phyloP scores from a whole-genome alignment of 305 asterid species.

The Plantago rigida region DNA sequence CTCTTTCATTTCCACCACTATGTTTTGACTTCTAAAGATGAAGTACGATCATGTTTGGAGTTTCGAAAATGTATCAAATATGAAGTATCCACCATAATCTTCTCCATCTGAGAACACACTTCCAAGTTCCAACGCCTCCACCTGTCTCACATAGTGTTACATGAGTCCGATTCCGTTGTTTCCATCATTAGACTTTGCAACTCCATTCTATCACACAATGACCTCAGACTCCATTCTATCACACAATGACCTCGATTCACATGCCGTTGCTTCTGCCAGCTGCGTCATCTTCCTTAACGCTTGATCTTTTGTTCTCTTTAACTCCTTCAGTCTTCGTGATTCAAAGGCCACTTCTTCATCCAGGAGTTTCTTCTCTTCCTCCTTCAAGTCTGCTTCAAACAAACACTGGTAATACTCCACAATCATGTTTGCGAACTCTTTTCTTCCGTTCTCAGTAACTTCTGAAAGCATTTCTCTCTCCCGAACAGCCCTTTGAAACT shows the following conservation, averaged over 20 bases:
- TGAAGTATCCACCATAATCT: too few relatives aligned
- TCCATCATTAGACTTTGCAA: too few relatives aligned
- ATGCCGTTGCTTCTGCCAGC: constrained; percentile 38
- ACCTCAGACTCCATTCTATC: constrained; percentile 63
- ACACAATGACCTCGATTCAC: constrained; percentile 40
- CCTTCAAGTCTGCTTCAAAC: constrained; percentile 57
- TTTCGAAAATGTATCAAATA: too few relatives aligned
- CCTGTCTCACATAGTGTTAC: too few relatives aligned
- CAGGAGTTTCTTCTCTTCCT: constrained; percentile 51
- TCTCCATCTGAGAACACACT: too few relatives aligned
- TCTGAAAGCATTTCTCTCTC: constrained; percentile 60
- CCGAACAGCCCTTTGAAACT: constrained; percentile 34
- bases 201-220: too few relatives aligned
- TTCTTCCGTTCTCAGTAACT: constrained; percentile 42
- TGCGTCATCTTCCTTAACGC: constrained; percentile 37
- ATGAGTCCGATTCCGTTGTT: too few relatives aligned
- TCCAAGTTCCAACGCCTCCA: too few relatives aligned
- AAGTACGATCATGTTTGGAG: too few relatives aligned
- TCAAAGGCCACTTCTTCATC: constrained; percentile 44
- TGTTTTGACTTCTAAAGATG: too few relatives aligned
- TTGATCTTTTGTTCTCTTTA: constrained; percentile 35
- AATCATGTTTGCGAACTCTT: constrained; percentile 47
- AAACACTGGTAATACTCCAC: constrained; percentile 48
- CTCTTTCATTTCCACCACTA: too few relatives aligned
- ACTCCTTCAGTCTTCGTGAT: constrained; percentile 29